phyloP scores from a whole-genome alignment of 2,329 filamentous ascomycete genomes.

The Botrytis squamosa region DNA sequence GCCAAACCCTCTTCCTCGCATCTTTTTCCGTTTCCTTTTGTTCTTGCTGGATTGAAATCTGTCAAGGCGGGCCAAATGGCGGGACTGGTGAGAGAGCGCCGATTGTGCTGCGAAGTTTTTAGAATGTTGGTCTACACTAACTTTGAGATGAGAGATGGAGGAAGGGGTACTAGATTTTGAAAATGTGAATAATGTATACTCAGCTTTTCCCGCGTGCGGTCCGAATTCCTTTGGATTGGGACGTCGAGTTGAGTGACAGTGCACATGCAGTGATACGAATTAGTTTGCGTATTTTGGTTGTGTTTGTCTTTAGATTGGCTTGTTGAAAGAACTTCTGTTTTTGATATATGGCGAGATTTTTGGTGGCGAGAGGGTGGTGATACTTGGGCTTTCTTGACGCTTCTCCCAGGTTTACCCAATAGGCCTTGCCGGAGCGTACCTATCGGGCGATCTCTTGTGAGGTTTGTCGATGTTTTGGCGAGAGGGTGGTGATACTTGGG shows the following conservation, averaged over 20 bases:
- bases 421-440: neutral
- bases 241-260: neutral
- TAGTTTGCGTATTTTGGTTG: neutral
- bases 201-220: neutral
- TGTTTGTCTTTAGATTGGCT: neutral
- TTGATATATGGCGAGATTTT: neutral
- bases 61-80: no score
- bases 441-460: neutral
- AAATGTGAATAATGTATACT: neutral
- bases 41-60: neutral
- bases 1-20: neutral
- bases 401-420: neutral
- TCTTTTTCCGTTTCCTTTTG: neutral
- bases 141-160: neutral
- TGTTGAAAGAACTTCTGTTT: neutral
- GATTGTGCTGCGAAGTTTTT: neutral
- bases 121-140: neutral
- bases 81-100: no score
- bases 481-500: neutral
- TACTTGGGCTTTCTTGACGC: neutral
- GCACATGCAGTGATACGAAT: neutral
- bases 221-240: neutral
- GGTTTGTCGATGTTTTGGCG: neutral
- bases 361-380: neutral
- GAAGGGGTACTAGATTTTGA: neutral